Evolutionary conservation across 306 rosid genomes (phyloP).

Genomic region (Cyclanthera cordifolia): DNA sequence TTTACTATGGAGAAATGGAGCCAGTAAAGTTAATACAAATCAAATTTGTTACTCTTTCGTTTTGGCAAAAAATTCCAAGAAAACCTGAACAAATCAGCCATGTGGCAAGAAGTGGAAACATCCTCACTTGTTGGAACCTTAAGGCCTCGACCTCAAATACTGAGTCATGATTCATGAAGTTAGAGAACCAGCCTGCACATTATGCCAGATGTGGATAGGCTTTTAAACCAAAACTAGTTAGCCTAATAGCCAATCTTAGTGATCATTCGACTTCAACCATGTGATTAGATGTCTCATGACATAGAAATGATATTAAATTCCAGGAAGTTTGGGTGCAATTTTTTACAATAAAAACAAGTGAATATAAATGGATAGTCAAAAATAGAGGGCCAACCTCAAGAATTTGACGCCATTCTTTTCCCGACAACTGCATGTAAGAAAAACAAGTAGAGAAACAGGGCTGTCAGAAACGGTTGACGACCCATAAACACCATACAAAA

Average conservation of each 20-base stretch:
- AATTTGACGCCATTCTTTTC: constrained; percentile 86
- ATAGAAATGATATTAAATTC: neutral
- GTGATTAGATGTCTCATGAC: constrained; percentile 1
- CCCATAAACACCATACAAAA: neutral
- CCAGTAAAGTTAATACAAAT: constrained; percentile 12
- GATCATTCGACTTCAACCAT: constrained; percentile 17
- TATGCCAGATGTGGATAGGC: constrained; percentile 39
- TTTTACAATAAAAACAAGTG: neutral
- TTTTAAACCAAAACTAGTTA: constrained; percentile 28
- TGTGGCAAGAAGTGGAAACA: constrained; percentile 45
- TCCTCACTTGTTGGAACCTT: constrained; percentile 40
- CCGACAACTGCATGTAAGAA: constrained; percentile 48
- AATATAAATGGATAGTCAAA: neutral
- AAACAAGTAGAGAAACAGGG: constrained; percentile 3
- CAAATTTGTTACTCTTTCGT: neutral
- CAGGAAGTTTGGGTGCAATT: neutral
- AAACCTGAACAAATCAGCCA: constrained; percentile 54
- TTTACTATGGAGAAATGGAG: neutral
- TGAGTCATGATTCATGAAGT: constrained; percentile 39
- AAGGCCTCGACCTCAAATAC: constrained; percentile 61
- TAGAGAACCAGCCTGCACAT: constrained; percentile 51
- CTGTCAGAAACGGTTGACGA: constrained; percentile 12
- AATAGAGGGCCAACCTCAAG: constrained; percentile 58
- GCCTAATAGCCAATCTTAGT: constrained; percentile 27
- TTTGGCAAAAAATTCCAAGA: constrained; percentile 27